Conservation (phyloP, 2,329 filamentous ascomycete genomes). For the Massarina eburnea region DNA sequence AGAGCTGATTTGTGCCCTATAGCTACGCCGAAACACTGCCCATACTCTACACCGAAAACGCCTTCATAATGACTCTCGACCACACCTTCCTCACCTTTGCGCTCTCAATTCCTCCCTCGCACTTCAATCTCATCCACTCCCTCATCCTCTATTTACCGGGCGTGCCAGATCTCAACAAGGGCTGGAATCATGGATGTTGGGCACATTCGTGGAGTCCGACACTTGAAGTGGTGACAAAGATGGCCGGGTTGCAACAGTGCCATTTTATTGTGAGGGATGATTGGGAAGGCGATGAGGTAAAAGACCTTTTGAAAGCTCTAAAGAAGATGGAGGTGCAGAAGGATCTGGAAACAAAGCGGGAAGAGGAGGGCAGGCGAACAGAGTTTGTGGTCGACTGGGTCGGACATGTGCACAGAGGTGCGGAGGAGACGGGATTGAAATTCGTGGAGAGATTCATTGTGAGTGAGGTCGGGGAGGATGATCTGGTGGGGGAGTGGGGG, state of each 20-base stretch:
- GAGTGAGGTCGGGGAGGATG: too few species aligned
- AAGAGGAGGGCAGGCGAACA: neutral
- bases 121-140: conserved; percentile 1
- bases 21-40: conserved; percentile 2
- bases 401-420: neutral
- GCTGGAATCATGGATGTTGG: too few species aligned
- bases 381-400: neutral
- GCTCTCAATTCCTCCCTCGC: neutral
- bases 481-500: too few species aligned
- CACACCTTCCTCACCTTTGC: conserved; percentile 2
- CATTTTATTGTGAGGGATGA: neutral
- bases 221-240: neutral
- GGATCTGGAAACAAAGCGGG: too few species aligned
- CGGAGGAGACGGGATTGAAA: neutral
- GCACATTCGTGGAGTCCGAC: neutral
- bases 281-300: neutral
- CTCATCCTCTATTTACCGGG: neutral
- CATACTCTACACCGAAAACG: conserved; percentile 2
- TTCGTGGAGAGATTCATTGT: neutral
- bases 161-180: neutral
- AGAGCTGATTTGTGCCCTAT: neutral
- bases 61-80: neutral
- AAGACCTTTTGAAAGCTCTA: neutral
- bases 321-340: neutral
- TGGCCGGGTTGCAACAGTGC: neutral